These are phyloP conservation scores for Pythium dissotocum DNA, from an alignment of 352 stramenopile genomes.

Conservation along the genomic window DNA sequence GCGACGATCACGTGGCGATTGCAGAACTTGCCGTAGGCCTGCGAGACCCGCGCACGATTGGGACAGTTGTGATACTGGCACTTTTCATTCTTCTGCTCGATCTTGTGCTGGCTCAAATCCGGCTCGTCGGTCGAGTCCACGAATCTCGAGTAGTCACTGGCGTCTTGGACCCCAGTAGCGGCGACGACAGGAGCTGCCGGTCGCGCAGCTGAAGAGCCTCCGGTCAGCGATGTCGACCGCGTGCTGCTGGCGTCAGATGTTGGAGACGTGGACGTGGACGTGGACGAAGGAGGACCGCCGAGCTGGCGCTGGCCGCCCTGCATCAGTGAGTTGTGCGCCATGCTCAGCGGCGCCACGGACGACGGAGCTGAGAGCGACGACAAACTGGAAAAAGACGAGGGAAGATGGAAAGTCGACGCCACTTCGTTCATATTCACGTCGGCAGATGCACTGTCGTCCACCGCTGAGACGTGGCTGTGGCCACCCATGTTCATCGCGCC, in stretches of 20 bases:
- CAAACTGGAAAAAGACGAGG: slow-evolving; percentile 15
- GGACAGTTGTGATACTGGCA: slow-evolving; percentile 78
- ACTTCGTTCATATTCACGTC: slow-evolving; percentile 28
- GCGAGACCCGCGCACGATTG: slow-evolving; percentile 74
- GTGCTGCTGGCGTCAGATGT: slow-evolving; percentile 25
- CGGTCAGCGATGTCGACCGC: slow-evolving; percentile 11
- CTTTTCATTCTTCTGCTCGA: slow-evolving; percentile 65
- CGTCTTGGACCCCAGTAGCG: slow-evolving; percentile 16
- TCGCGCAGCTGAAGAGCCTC: slow-evolving; percentile 17
- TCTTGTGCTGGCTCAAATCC: slow-evolving; percentile 55
- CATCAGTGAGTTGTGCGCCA: slow-evolving; percentile 16
- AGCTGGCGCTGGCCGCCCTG: slow-evolving; percentile 5
- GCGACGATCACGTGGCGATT: slow-evolving; percentile 87
- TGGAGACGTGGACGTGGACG: slow-evolving; percentile 25
- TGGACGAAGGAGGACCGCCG: not conserved
- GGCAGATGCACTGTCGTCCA: not conserved
- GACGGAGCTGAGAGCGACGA: slow-evolving; percentile 15
- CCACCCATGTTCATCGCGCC: not conserved
- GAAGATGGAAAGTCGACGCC: slow-evolving; percentile 18
- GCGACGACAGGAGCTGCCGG: slow-evolving; percentile 23
- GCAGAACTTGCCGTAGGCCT: slow-evolving; percentile 83
- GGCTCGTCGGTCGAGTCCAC: slow-evolving; percentile 44
- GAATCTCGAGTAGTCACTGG: slow-evolving; percentile 44
- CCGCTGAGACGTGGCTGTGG: not conserved
- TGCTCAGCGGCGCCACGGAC: slow-evolving; percentile 15